Percentiles rank a stretch among this genome's conserved stretches.
These are phyloP conservation scores for Apophysomyces trapeziformis DNA, from an alignment of 371 early-diverging fungal genomes.

Conservation along the genomic window DNA sequence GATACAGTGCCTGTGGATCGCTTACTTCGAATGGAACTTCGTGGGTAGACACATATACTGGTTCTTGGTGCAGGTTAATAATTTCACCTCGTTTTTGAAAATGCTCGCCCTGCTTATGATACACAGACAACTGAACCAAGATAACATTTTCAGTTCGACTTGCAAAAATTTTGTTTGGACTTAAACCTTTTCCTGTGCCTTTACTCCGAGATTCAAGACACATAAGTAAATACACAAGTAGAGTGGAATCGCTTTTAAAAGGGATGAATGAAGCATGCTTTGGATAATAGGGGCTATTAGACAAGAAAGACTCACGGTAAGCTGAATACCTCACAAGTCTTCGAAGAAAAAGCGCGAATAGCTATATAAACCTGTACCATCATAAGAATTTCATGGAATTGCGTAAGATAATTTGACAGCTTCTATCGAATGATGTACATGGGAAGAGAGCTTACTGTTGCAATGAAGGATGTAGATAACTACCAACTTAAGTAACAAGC, in stretches of 20 bases:
- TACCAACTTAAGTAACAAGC: too few relatives aligned
- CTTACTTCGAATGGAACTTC: slow-evolving; percentile 1
- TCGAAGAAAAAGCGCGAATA: too few relatives aligned
- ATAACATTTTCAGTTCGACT: background rate
- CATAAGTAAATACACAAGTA: background rate
- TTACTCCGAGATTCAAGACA: background rate
- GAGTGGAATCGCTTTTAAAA: background rate
- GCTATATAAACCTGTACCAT: too few relatives aligned
- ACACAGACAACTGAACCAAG: slow-evolving; percentile 15
- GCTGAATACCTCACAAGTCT: too few relatives aligned
- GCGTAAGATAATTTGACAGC: too few relatives aligned
- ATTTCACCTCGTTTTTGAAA: slow-evolving; percentile 31
- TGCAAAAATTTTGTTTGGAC: background rate
- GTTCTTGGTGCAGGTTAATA: slow-evolving; percentile 16
- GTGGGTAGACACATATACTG: slow-evolving; percentile 13
- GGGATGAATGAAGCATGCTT: slow-evolving; percentile 1
- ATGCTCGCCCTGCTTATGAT: slow-evolving; percentile 25
- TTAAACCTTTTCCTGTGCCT: slow-evolving; percentile 1
- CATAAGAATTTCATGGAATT: too few relatives aligned
- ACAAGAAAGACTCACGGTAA: too few relatives aligned
- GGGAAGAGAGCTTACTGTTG: too few relatives aligned
- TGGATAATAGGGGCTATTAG: background rate
- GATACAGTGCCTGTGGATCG: slow-evolving; percentile 17
- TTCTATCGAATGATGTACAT: too few relatives aligned
- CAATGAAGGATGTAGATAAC: too few relatives aligned